These are phyloP conservation scores for Dillenia suffruticosa DNA, from an alignment of 164 flowering plant species.

Conservation along the genomic window DNA sequence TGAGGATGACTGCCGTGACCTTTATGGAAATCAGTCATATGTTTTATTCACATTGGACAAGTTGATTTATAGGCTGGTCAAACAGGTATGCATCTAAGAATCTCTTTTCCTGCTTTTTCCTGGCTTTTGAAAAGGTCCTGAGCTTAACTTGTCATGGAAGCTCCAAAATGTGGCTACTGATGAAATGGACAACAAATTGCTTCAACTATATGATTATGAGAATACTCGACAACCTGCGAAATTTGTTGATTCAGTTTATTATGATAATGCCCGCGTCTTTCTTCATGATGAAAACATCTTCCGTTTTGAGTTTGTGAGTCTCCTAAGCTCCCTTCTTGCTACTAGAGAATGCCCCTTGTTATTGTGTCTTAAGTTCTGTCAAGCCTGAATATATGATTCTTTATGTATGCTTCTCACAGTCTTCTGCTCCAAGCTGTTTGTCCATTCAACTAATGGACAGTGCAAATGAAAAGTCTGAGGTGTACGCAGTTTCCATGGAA, in stretches of 20 bases:
- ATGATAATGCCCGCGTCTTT: conserved; percentile 82
- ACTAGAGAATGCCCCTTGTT: no score
- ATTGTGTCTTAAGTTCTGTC: no score
- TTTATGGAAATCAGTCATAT: conserved; percentile 91
- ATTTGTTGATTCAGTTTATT: conserved; percentile 71
- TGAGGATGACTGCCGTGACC: conserved; percentile 95
- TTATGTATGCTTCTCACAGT: conserved; percentile 33
- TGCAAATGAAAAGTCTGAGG: conserved; percentile 77
- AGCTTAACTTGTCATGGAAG: conserved; percentile 18
- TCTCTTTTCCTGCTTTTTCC: no score
- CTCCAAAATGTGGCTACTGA: conserved; percentile 80
- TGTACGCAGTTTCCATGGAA: conserved; percentile 71
- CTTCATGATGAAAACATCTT: conserved; percentile 88
- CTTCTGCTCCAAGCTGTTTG: conserved; percentile 50
- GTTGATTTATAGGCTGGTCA: conserved; percentile 78
- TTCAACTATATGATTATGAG: conserved; percentile 87
- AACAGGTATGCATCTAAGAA: conserved; percentile 15
- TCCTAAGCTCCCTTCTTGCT: background rate
- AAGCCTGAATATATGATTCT: background rate
- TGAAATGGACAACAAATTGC: conserved; percentile 87
- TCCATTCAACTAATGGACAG: conserved; percentile 85
- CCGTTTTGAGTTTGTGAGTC: conserved; percentile 80
- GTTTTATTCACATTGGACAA: conserved; percentile 92
- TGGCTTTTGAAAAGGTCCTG: no score
- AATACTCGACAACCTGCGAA: conserved; percentile 61